A percentile compares a stretch with the other conserved stretches of the same genome.
phyloP scores from a whole-genome alignment of 768 basidiomycete genomes.

The Leccinum uliginosum region DNA sequence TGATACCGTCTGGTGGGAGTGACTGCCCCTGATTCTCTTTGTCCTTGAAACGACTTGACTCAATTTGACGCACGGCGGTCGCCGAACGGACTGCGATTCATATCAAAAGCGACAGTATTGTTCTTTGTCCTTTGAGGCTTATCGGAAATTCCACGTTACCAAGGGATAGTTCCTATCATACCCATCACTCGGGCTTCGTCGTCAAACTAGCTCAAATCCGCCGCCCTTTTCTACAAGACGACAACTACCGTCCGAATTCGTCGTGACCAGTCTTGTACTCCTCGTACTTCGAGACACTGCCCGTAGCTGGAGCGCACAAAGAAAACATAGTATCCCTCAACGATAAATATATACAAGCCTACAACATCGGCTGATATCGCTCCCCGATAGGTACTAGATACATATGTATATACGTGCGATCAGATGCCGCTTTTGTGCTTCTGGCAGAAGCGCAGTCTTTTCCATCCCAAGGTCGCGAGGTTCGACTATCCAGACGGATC shows the following conservation, averaged over 20 bases:
- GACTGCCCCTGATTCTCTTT: background rate
- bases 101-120: background rate
- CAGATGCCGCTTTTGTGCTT: slow-evolving; percentile 19
- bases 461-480: background rate
- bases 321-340: background rate
- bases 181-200: background rate
- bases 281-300: background rate
- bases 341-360: background rate
- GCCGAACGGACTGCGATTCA: too few species aligned
- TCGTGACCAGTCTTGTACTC: background rate
- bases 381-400: slow-evolving; percentile 11
- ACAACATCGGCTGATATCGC: slow-evolving; percentile 7
- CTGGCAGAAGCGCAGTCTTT: background rate
- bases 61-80: background rate
- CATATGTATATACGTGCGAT: slow-evolving; percentile 5
- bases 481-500: background rate
- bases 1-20: background rate
- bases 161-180: background rate
- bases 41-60: background rate
- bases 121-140: background rate
- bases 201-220: background rate
- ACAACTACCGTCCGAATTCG: background rate
- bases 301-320: background rate
- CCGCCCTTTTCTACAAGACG: background rate
- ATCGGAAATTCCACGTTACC: background rate